Evolutionary conservation across 169 alveolate species (phyloP).

Genomic region (Blepharisma undulans): DNA sequence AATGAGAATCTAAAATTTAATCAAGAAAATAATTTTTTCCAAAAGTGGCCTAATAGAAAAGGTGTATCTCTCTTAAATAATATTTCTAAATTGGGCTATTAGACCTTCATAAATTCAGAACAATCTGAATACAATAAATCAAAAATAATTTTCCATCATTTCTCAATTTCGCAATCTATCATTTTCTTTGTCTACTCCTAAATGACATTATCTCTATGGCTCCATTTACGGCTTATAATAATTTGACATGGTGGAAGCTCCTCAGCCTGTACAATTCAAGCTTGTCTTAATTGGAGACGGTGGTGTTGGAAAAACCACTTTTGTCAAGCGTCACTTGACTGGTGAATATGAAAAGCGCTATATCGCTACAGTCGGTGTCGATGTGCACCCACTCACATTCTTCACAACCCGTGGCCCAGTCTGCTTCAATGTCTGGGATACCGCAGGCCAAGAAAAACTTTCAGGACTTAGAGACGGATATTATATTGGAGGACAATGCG

Average conservation of each 20-base stretch:
- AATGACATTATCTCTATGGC: background rate
- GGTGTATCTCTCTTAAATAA: too few relatives aligned
- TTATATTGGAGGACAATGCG: conserved; percentile 97
- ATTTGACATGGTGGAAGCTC: conserved; percentile 30
- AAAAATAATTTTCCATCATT: background rate
- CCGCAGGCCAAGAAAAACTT: conserved; percentile 99
- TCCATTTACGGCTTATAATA: conserved; percentile 5
- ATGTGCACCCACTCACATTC: conserved; percentile 96
- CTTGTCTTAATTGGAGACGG: conserved; percentile 99
- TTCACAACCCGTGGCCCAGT: conserved; percentile 95
- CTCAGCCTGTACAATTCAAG: conserved; percentile 89
- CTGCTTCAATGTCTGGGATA: conserved; percentile 98
- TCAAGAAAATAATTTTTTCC: too few relatives aligned
- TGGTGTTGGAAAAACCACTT: conserved; percentile 99
- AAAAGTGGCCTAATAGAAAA: too few relatives aligned
- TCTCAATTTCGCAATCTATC: too few relatives aligned
- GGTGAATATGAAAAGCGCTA: conserved; percentile 99
- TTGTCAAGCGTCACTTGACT: conserved; percentile 97
- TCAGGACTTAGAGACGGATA: conserved; percentile 99
- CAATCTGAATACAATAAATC: background rate
- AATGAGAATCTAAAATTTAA: too few relatives aligned
- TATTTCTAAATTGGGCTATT: too few relatives aligned
- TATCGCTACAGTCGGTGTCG: conserved; percentile 98
- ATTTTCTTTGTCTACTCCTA: background rate
- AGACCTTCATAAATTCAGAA: background rate